These are phyloP conservation scores for Mucor lusitanicus DNA, from an alignment of 371 early-diverging fungal species.

Conservation along the genomic window DNA sequence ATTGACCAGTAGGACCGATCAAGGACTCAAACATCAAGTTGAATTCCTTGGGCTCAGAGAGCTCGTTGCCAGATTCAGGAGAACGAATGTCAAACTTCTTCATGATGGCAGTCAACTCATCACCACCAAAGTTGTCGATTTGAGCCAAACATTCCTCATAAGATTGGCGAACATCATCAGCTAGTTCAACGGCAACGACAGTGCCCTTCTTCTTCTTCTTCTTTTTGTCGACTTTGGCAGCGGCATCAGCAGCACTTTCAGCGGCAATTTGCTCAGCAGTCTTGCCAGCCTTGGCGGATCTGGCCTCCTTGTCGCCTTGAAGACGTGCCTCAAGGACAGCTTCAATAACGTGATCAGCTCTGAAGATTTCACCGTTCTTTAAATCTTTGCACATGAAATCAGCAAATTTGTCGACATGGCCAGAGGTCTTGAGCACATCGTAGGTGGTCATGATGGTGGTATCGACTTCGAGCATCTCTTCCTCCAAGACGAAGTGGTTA, in stretches of 20 bases:
- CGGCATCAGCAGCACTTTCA: slow-evolving; percentile 45
- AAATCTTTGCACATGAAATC: slow-evolving; percentile 98
- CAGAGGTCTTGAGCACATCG: slow-evolving; percentile 98
- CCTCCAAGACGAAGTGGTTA: slow-evolving; percentile 97
- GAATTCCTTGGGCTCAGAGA: slow-evolving; percentile 93
- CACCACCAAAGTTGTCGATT: slow-evolving; percentile 92
- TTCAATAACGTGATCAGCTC: slow-evolving; percentile 99
- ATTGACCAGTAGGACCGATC: slow-evolving; percentile 98
- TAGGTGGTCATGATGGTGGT: slow-evolving; percentile 97
- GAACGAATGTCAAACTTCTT: slow-evolving; percentile 86
- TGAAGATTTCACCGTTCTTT: slow-evolving; percentile 93
- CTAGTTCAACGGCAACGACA: slow-evolving; percentile 65
- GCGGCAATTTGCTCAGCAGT: slow-evolving; percentile 30
- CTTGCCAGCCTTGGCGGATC: slow-evolving; percentile 58
- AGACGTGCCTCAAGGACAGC: slow-evolving; percentile 89
- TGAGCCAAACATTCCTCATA: slow-evolving; percentile 89
- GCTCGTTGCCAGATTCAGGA: slow-evolving; percentile 89
- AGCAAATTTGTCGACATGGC: slow-evolving; percentile 99
- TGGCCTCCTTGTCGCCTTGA: slow-evolving; percentile 79
- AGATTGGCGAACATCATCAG: slow-evolving; percentile 64
- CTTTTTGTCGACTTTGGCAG: slow-evolving; percentile 68
- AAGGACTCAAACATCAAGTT: slow-evolving; percentile 99
- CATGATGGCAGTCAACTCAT: slow-evolving; percentile 90
- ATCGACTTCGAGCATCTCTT: slow-evolving; percentile 99
- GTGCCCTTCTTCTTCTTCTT: slow-evolving; percentile 71